Evolutionary conservation across 495 filamentous ascomycete genomes (phyloP).

Genomic region (Penicillium pulvis): DNA sequence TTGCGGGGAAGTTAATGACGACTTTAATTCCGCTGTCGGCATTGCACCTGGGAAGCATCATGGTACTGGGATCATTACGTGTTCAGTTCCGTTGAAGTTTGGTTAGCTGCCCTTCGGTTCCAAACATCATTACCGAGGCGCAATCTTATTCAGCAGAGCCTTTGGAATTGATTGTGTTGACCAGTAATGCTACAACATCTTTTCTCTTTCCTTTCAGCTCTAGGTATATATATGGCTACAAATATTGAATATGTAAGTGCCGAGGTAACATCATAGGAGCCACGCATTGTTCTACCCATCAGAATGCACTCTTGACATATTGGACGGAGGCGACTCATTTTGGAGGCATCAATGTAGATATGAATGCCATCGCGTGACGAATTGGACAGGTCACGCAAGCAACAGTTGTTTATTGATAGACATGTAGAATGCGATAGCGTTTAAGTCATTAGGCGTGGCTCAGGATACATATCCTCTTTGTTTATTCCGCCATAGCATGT

Average conservation of each 20-base stretch:
- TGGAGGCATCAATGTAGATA: too few relatives aligned
- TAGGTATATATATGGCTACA: not conserved
- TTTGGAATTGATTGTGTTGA: not conserved
- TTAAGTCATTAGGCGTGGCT: conserved; percentile 9
- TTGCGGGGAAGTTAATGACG: conserved; percentile 2
- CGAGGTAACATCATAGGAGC: not conserved
- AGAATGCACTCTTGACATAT: not conserved
- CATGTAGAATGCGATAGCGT: not conserved
- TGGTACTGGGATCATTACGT: too few relatives aligned
- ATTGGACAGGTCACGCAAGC: not conserved
- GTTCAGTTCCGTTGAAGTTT: not conserved
- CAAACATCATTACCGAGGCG: not conserved
- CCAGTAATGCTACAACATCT: not conserved
- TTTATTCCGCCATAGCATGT: conserved; percentile 61
- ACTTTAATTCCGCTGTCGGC: conserved; percentile 1
- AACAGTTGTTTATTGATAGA: not conserved
- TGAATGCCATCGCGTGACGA: not conserved
- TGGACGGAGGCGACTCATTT: too few relatives aligned
- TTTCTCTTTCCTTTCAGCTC: not conserved
- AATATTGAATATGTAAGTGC: not conserved
- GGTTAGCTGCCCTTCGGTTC: not conserved
- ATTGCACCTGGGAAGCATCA: not conserved
- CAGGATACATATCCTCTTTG: not conserved
- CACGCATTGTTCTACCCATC: not conserved
- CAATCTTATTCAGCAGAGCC: not conserved